phyloP scores from a whole-genome alignment of 73 alveolate species.

The Stentor coeruleus region DNA sequence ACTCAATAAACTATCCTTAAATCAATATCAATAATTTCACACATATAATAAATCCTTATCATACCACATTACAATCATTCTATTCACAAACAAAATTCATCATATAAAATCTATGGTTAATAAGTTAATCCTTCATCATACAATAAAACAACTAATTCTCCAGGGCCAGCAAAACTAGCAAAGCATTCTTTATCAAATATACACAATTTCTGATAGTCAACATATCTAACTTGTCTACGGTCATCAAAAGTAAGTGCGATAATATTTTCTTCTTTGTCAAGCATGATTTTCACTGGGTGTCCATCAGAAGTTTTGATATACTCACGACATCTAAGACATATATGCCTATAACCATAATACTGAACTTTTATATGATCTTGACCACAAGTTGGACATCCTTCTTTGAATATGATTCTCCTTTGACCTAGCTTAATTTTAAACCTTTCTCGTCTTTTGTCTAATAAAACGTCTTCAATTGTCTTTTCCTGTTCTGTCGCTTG shows the following conservation, averaged over 20 bases:
- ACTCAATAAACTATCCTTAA: no score
- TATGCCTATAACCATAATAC: background rate
- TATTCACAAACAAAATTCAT: no score
- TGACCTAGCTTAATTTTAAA: background rate
- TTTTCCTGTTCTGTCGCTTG: slow-evolving; percentile 12
- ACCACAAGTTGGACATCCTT: slow-evolving; percentile 24
- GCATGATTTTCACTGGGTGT: slow-evolving; percentile 7
- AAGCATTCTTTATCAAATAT: slow-evolving; percentile 6
- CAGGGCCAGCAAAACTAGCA: slow-evolving; percentile 27
- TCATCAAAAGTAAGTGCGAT: slow-evolving; percentile 18
- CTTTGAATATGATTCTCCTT: slow-evolving; percentile 9
- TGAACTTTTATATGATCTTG: slow-evolving; percentile 4
- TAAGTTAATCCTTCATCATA: slow-evolving; percentile 19
- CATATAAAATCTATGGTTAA: no score
- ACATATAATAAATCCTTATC: no score
- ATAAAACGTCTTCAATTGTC: background rate
- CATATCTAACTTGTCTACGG: background rate
- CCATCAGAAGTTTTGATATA: slow-evolving; percentile 17
- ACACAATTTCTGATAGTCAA: slow-evolving; percentile 1
- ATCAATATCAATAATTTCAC: no score
- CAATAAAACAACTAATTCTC: slow-evolving; percentile 22
- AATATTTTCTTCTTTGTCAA: slow-evolving; percentile 18
- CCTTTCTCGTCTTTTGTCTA: slow-evolving; percentile 12
- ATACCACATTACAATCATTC: no score
- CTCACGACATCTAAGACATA: slow-evolving; percentile 4